Base-by-base conservation (phyloP, 2,329 filamentous ascomycete genomes). In the Ascocoryne sarcoides region DNA sequence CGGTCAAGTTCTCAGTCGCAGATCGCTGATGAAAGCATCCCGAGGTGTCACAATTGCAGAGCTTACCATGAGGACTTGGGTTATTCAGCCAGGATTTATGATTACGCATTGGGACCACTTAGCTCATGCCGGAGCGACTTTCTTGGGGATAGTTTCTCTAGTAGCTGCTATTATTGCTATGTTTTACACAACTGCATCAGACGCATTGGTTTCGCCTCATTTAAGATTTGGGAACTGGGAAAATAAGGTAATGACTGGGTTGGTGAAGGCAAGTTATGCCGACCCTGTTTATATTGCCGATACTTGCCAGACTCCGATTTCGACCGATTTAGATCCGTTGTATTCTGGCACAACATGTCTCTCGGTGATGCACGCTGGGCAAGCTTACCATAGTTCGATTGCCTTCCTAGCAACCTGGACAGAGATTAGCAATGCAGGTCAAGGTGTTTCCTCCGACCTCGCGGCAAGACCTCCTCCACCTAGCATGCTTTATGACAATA, bases 31-130 rank as follows among this genome's bases (percentile, higher is more conserved):
- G 17, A 72, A 69, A 39, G 65, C 69, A 7, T 72, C 76, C 0
- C 63, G 66, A 2, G 84, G 84, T 2, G 72, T 89, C 43, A 85
- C 77, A 0, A 69, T 90, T 12, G 79, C 84, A 0, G 84, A 90
- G 54, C 75, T 89, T 65, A 80, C 73, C 12, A 87, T 90, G 82
- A 71, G 84, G 34, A 73, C 73, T 32, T 90, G 84, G 84, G 72
- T 82, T 15, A 74, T 79, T 63, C 76, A 82, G 59, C 82, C 83
- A 0, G 84, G 84, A 0, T 81, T 76, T 0, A 66, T 90, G 47
- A 65, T 90, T 15, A 84, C 80, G 0, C 78, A 85, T 50, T 82
- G 70, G 60, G 70, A 80, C 46, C 74, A 73, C 3, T 63, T 88
- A 1, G 70, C 71, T 4, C 79, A 82, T 44, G 79, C 80, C 0